These are phyloP conservation scores for Argentina anserina DNA, from an alignment of 306 rosid species.

Conservation along the genomic window DNA sequence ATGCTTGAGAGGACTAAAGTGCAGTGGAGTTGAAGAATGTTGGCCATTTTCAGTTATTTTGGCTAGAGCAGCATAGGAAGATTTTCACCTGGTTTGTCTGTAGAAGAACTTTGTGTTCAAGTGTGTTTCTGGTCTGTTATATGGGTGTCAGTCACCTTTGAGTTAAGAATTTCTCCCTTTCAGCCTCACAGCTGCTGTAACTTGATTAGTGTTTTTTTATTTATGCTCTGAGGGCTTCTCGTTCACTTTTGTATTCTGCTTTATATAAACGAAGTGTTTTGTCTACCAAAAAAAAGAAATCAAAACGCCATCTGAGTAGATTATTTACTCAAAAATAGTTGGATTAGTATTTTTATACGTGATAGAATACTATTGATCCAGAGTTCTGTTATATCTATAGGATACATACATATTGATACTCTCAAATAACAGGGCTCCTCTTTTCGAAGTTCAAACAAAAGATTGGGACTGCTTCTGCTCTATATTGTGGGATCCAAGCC, in stretches of 20 bases:
- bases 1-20: no score
- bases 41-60: neutral
- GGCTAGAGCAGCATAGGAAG: neutral
- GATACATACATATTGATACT: slow-evolving; percentile 14
- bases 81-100: neutral
- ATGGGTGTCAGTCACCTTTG: neutral
- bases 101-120: neutral
- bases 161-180: neutral
- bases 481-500: slow-evolving; percentile 44
- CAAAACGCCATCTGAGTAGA: neutral
- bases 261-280: neutral
- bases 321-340: neutral
- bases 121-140: neutral
- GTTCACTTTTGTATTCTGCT: neutral
- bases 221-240: neutral
- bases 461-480: slow-evolving; percentile 57
- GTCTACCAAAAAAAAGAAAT: no score
- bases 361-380: neutral
- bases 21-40: no score
- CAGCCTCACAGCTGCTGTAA: neutral
- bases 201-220: neutral
- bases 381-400: neutral
- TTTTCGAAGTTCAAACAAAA: slow-evolving; percentile 49
- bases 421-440: slow-evolving; percentile 42
- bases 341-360: neutral